Conservation (phyloP, 345 rosid genomes). For the Pistacia integerrima region DNA sequence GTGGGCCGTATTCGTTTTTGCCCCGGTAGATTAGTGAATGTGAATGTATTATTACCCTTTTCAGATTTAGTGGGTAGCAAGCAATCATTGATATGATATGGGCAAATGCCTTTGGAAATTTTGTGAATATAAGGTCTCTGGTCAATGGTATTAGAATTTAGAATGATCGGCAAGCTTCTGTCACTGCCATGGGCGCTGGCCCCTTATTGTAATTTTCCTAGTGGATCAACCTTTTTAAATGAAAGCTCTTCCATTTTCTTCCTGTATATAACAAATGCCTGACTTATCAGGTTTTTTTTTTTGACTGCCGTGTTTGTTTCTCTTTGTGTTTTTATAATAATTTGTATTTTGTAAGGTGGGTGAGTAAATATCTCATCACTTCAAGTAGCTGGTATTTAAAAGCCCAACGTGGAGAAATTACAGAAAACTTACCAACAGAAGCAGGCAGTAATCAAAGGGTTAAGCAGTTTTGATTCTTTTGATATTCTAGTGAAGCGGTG, state of each 20-base stretch:
- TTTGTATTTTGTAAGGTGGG: too few species aligned
- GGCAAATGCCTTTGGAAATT: constrained; percentile 48
- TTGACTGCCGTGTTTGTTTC: too few species aligned
- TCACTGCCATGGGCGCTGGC: constrained; percentile 1
- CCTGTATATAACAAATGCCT: background rate
- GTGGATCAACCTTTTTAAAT: constrained; percentile 10
- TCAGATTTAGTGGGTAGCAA: constrained; percentile 41
- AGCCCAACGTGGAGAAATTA: too few species aligned
- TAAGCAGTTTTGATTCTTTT: too few species aligned
- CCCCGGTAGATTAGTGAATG: constrained; percentile 57
- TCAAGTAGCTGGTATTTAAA: too few species aligned
- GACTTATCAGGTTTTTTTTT: too few species aligned
- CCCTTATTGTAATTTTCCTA: constrained; percentile 7
- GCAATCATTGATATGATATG: constrained; percentile 45
- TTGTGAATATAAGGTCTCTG: constrained; percentile 50
- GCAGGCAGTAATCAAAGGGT: too few species aligned
- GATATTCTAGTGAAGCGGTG: too few species aligned
- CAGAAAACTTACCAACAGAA: too few species aligned
- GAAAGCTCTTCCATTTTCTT: background rate
- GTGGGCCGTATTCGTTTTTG: constrained; percentile 35
- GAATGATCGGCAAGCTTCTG: constrained; percentile 18
- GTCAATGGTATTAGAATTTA: constrained; percentile 11
- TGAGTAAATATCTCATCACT: too few species aligned
- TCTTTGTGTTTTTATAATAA: too few species aligned
- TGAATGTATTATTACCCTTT: constrained; percentile 48